These are phyloP conservation scores for Mycena metata DNA, from an alignment of 768 basidiomycete species.

Conservation along the genomic window DNA sequence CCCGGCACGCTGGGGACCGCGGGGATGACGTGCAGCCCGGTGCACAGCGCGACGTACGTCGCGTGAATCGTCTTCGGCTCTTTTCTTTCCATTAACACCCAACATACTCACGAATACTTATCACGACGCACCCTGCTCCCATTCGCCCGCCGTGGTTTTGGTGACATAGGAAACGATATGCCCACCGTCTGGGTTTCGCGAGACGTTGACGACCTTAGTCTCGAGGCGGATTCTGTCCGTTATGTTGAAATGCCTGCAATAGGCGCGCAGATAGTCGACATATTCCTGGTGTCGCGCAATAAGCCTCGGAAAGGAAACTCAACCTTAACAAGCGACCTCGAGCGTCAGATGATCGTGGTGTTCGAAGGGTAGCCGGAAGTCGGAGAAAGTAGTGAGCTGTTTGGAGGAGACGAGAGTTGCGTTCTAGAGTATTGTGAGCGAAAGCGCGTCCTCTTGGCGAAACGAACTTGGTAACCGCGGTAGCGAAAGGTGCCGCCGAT, in stretches of 20 bases:
- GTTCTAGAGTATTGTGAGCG: slow-evolving; percentile 49
- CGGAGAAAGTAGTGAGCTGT: slow-evolving; percentile 71
- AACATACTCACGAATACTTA: not conserved
- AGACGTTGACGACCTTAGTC: slow-evolving; percentile 56
- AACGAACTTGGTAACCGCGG: slow-evolving; percentile 58
- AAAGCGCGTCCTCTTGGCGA: too few species aligned
- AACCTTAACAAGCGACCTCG: slow-evolving; percentile 43
- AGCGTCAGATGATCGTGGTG: slow-evolving; percentile 64
- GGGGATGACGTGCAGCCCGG: slow-evolving; percentile 69
- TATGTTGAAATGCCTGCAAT: slow-evolving; percentile 59
- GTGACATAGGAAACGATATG: slow-evolving; percentile 54
- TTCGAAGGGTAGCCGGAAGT: slow-evolving; percentile 64
- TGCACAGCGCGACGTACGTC: slow-evolving; percentile 63
- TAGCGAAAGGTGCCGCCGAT: slow-evolving; percentile 69
- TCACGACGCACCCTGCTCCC: slow-evolving; percentile 36
- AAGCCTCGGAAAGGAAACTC: too few species aligned
- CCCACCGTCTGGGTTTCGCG: slow-evolving; percentile 48
- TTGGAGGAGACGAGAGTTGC: slow-evolving; percentile 68
- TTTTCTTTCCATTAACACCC: slow-evolving; percentile 20
- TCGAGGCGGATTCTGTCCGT: slow-evolving; percentile 52
- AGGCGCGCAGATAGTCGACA: slow-evolving; percentile 63
- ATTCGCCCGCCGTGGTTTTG: slow-evolving; percentile 40
- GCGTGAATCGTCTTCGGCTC: slow-evolving; percentile 50
- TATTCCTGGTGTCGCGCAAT: slow-evolving; percentile 53
- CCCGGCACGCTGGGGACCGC: slow-evolving; percentile 65